phyloP scores from a whole-genome alignment of 169 alveolate species.

The Plasmodium inui region DNA sequence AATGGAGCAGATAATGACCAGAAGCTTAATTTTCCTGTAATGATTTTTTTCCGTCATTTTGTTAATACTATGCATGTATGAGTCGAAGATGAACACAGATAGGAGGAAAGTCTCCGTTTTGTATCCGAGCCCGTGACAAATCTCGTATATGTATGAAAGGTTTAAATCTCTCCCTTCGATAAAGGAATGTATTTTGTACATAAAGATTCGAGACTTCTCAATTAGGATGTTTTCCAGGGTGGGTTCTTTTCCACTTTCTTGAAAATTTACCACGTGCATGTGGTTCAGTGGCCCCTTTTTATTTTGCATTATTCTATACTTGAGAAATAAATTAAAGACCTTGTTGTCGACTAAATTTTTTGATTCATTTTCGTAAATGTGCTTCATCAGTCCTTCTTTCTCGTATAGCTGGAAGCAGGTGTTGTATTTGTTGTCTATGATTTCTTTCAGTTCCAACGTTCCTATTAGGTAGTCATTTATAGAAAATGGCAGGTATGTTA shows the following conservation, averaged over 20 bases:
- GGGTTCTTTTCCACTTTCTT: conserved; percentile 3
- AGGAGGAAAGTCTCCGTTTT: conserved; percentile 66
- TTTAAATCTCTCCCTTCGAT: conserved; percentile 38
- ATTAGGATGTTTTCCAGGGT: conserved; percentile 33
- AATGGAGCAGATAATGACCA: conserved; percentile 56
- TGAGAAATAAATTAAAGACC: conserved; percentile 29
- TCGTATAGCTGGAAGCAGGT: conserved; percentile 65
- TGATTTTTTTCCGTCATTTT: conserved; percentile 50
- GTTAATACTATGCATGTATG: conserved; percentile 49
- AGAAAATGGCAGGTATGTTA: conserved; percentile 62
- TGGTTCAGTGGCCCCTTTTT: conserved; percentile 35
- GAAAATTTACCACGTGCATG: conserved; percentile 33
- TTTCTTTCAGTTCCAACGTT: conserved; percentile 42
- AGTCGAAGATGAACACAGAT: conserved; percentile 63
- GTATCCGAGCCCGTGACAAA: conserved; percentile 44
- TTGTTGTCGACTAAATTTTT: conserved; percentile 41
- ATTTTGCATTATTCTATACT: conserved; percentile 40
- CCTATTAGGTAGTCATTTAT: conserved; percentile 58
- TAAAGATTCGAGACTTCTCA: conserved; percentile 49
- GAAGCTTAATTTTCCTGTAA: conserved; percentile 48
- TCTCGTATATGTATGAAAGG: conserved; percentile 57
- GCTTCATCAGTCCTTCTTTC: conserved; percentile 33
- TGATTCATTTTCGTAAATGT: conserved; percentile 63
- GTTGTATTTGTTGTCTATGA: conserved; percentile 51
- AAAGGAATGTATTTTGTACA: conserved; percentile 59